Conservation (phyloP, 2,329 filamentous ascomycete species). For the Botryotinia narcissicola region DNA sequence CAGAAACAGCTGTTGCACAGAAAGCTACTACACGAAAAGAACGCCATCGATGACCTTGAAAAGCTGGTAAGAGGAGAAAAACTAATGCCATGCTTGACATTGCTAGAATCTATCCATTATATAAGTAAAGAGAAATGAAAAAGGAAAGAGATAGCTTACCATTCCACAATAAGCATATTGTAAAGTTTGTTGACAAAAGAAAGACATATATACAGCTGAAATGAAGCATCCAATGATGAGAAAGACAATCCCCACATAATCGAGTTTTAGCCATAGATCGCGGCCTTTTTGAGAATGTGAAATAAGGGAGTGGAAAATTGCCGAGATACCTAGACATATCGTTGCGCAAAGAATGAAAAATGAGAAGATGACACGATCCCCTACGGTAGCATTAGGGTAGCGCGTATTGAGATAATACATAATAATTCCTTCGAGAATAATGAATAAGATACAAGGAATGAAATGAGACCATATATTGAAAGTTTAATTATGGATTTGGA, state of each 20-base stretch:
- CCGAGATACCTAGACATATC: slow-evolving; percentile 42
- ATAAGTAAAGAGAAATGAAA: background rate
- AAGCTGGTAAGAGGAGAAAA: slow-evolving; percentile 33
- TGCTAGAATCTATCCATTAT: slow-evolving; percentile 37
- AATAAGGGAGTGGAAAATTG: slow-evolving; percentile 43
- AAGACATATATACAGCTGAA: slow-evolving; percentile 43
- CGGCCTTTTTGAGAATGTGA: slow-evolving; percentile 41
- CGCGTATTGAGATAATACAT: slow-evolving; percentile 33
- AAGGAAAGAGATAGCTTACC: slow-evolving; percentile 33
- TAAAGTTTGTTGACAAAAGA: slow-evolving; percentile 41
- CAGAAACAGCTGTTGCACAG: slow-evolving; percentile 28
- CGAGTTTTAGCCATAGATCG: slow-evolving; percentile 42
- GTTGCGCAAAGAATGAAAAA: slow-evolving; percentile 42
- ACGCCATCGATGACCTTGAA: slow-evolving; percentile 29
- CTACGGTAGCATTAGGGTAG: slow-evolving; percentile 39
- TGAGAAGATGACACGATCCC: slow-evolving; percentile 43
- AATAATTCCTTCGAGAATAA: slow-evolving; percentile 38
- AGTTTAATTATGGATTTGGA: slow-evolving; percentile 46
- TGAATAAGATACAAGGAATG: slow-evolving; percentile 43
- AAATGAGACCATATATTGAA: slow-evolving; percentile 48
- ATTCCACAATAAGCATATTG: slow-evolving; percentile 40
- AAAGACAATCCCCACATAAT: slow-evolving; percentile 42
- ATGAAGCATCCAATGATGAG: slow-evolving; percentile 43
- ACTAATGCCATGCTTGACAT: slow-evolving; percentile 40
- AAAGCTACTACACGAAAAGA: slow-evolving; percentile 28